Conservation (phyloP, 169 alveolate species). For the Eimeria brunetti region DNA sequence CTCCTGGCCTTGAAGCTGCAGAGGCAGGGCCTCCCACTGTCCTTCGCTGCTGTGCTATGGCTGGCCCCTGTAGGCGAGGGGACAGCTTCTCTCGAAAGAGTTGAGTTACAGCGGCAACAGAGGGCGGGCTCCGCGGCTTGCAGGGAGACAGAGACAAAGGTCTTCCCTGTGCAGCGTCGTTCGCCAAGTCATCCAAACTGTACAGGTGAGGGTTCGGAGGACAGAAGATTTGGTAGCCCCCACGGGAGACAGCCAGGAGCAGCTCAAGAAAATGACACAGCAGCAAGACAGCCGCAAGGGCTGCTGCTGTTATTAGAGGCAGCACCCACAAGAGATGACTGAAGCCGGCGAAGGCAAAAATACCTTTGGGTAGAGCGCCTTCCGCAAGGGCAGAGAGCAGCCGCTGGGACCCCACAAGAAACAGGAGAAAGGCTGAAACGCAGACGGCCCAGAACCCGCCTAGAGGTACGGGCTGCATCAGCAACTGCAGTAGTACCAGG, state of each 20-base stretch:
- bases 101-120: neutral
- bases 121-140: conserved; percentile 7
- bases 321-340: conserved; percentile 36
- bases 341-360: conserved; percentile 24
- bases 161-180: conserved; percentile 33
- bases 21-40: conserved; percentile 40
- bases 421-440: conserved; percentile 36
- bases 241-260: conserved; percentile 21
- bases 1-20: conserved; percentile 3
- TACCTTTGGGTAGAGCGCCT: conserved; percentile 9
- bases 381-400: conserved; percentile 43
- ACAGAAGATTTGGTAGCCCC: conserved; percentile 51
- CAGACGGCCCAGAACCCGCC: conserved; percentile 59
- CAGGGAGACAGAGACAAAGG: conserved; percentile 57
- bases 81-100: conserved; percentile 23
- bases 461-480: conserved; percentile 45
- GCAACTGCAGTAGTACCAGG: conserved; percentile 13
- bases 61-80: conserved; percentile 56
- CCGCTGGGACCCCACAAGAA: conserved; percentile 30
- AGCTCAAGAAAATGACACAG: conserved; percentile 24
- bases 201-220: conserved; percentile 54
- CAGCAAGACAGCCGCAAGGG: conserved; percentile 44
- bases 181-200: conserved; percentile 46
- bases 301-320: conserved; percentile 46
- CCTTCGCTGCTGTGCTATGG: conserved; percentile 65